A percentile compares a stretch with the other conserved stretches of the same genome.
Conservation (phyloP, 768 basidiomycete species). For the Megacollybia marginata region DNA sequence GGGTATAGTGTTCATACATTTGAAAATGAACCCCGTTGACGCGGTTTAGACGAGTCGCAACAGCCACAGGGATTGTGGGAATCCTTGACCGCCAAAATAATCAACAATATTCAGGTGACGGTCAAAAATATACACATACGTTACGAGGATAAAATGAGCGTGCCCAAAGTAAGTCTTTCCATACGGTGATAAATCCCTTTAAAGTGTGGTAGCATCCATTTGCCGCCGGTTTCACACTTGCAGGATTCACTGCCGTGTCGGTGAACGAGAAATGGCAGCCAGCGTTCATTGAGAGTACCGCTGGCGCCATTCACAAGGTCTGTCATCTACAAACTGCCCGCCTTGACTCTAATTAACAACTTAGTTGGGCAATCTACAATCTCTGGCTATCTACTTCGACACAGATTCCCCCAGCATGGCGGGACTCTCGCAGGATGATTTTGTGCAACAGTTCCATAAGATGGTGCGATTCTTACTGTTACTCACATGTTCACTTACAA, state of each 20-base stretch:
- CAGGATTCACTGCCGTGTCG: slow-evolving; percentile 82
- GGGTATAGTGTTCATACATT: slow-evolving; percentile 26
- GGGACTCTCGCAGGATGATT: slow-evolving; percentile 55
- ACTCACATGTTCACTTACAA: background rate
- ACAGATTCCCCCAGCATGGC: slow-evolving; percentile 82
- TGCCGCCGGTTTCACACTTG: slow-evolving; percentile 82
- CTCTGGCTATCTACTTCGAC: slow-evolving; percentile 90
- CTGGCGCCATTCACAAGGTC: slow-evolving; percentile 86
- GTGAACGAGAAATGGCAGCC: slow-evolving; percentile 85
- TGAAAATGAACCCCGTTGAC: background rate
- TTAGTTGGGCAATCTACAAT: slow-evolving; percentile 80
- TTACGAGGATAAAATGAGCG: slow-evolving; percentile 92
- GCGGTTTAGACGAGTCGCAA: slow-evolving; percentile 37
- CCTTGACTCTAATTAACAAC: background rate
- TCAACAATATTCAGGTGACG: slow-evolving; percentile 95
- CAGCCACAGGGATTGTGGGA: slow-evolving; percentile 81
- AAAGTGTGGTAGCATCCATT: slow-evolving; percentile 72
- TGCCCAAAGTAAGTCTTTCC: slow-evolving; percentile 66
- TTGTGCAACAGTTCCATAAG: slow-evolving; percentile 62
- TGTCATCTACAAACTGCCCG: slow-evolving; percentile 1
- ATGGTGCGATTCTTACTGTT: slow-evolving; percentile 38
- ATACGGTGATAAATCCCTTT: background rate
- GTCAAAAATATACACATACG: slow-evolving; percentile 94
- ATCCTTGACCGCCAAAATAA: slow-evolving; percentile 79
- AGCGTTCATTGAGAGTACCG: slow-evolving; percentile 86